Evolutionary conservation across 1,284 basidiomycete genomes (phyloP).

Genomic region (Phylloboletellus chloephorus): DNA sequence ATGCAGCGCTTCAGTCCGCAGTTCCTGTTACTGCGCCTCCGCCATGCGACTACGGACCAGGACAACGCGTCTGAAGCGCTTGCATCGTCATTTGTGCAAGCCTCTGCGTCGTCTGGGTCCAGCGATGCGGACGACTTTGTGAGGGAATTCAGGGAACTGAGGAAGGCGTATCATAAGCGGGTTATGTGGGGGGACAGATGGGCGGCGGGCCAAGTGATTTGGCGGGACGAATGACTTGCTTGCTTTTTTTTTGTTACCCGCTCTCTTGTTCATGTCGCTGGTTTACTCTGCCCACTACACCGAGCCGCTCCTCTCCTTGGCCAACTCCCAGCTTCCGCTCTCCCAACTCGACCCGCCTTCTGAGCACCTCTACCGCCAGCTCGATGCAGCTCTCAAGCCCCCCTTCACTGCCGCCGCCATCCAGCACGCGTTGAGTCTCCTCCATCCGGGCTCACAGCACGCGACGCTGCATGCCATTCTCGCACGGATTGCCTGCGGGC

Average conservation of each 20-base stretch:
- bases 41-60: conserved; percentile 81
- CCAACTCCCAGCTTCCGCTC: conserved; percentile 9
- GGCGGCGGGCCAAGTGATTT: conserved; percentile 77
- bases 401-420: conserved; percentile 19
- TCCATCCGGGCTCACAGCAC: conserved; percentile 18
- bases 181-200: conserved; percentile 86
- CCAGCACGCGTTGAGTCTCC: conserved; percentile 12
- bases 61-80: conserved; percentile 83
- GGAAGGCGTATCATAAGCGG: conserved; percentile 86
- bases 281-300: conserved; percentile 29
- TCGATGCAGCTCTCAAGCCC: conserved; percentile 20
- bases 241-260: conserved; percentile 4
- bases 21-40: conserved; percentile 80
- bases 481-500: conserved; percentile 44
- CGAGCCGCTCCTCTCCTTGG: conserved; percentile 22
- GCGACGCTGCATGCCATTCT: conserved; percentile 19
- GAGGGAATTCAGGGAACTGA: conserved; percentile 76
- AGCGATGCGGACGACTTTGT: conserved; percentile 74
- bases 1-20: conserved; percentile 76
- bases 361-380: conserved; percentile 10
- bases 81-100: conserved; percentile 74
- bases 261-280: conserved; percentile 16
- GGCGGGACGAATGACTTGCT: conserved; percentile 55
- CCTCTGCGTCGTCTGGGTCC: conserved; percentile 34
- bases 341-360: conserved; percentile 10